Evolutionary conservation across 139 green algal species (phyloP).

Genomic region (Chlamydomonas urium): DNA sequence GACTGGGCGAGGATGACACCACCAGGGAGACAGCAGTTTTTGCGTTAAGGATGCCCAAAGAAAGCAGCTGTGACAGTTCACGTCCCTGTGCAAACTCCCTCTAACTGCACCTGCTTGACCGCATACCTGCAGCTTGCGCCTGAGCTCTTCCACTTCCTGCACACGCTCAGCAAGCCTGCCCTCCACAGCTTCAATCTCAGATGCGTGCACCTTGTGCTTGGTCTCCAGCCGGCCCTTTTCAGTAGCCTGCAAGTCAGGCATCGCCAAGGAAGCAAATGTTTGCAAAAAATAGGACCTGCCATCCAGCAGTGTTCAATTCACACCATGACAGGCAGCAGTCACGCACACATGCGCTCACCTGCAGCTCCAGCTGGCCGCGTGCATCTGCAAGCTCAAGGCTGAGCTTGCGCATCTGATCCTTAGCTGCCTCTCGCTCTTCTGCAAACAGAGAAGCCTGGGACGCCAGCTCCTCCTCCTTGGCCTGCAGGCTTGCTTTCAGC

Average conservation of each 20-base stretch:
- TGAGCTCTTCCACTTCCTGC: not conserved
- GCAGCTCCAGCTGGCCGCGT: constrained; percentile 25
- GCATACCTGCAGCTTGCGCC: not conserved
- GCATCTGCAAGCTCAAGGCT: constrained; percentile 22
- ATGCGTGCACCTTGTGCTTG: not conserved
- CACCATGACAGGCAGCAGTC: too few species aligned
- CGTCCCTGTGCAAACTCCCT: too few species aligned
- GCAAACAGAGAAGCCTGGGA: not conserved
- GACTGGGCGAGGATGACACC: too few species aligned
- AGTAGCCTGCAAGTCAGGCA: too few species aligned
- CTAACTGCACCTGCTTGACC: too few species aligned
- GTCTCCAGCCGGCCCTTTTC: not conserved
- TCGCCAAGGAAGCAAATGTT: too few species aligned
- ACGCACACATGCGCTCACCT: not conserved
- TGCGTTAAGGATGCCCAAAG: too few species aligned
- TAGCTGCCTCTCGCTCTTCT: not conserved
- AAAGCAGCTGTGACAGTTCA: too few species aligned
- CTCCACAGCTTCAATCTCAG: constrained; percentile 17
- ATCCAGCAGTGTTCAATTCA: too few species aligned
- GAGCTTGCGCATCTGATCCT: not conserved
- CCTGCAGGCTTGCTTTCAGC: not conserved
- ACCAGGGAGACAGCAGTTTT: too few species aligned
- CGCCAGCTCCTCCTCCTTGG: constrained; percentile 1
- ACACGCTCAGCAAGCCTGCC: constrained; percentile 5
- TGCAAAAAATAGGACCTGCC: too few species aligned